Percentiles rank a stretch among this genome's conserved stretches.
phyloP scores from a whole-genome alignment of 345 rosid genomes.

The Odontarrhena argentea region DNA sequence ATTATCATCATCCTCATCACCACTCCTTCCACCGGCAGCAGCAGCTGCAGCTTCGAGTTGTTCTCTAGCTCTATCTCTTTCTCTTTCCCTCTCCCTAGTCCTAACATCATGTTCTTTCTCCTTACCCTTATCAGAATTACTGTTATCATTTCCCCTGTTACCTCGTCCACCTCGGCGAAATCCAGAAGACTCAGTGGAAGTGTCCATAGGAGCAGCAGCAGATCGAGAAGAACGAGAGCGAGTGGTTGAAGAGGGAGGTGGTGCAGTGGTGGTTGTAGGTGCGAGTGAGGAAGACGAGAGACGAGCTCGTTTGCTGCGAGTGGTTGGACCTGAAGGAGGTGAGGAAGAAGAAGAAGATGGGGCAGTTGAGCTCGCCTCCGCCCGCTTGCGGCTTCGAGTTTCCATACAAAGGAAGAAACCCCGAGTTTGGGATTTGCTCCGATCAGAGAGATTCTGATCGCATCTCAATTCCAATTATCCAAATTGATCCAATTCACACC shows the following conservation, averaged over 20 bases:
- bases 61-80: slow-evolving; percentile 46
- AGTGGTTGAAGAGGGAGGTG: slow-evolving; percentile 36
- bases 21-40: slow-evolving; percentile 37
- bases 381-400: slow-evolving; percentile 99
- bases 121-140: slow-evolving; percentile 75
- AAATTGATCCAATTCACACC: slow-evolving; percentile 10
- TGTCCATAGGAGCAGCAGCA: slow-evolving; percentile 64
- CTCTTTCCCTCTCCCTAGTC: slow-evolving; percentile 58
- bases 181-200: slow-evolving; percentile 67
- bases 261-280: slow-evolving; percentile 9
- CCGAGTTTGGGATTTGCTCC: slow-evolving; percentile 42
- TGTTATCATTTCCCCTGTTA: slow-evolving; percentile 40
- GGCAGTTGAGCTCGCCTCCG: slow-evolving; percentile 99
- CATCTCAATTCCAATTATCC: slow-evolving; percentile 43
- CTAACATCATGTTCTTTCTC: slow-evolving; percentile 87
- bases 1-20: slow-evolving; percentile 70
- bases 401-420: slow-evolving; percentile 92
- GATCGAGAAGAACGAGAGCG: slow-evolving; percentile 56
- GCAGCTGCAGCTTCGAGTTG: slow-evolving; percentile 61
- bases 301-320: slow-evolving; percentile 85
- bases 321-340: slow-evolving; percentile 66
- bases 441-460: slow-evolving; percentile 62
- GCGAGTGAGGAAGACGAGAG: slow-evolving; percentile 48
- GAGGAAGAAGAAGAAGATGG: slow-evolving; percentile 77
- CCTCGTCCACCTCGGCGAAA: slow-evolving; percentile 75